phyloP scores from a whole-genome alignment of 495 filamentous ascomycete genomes.

The Aspergillus affinis region DNA sequence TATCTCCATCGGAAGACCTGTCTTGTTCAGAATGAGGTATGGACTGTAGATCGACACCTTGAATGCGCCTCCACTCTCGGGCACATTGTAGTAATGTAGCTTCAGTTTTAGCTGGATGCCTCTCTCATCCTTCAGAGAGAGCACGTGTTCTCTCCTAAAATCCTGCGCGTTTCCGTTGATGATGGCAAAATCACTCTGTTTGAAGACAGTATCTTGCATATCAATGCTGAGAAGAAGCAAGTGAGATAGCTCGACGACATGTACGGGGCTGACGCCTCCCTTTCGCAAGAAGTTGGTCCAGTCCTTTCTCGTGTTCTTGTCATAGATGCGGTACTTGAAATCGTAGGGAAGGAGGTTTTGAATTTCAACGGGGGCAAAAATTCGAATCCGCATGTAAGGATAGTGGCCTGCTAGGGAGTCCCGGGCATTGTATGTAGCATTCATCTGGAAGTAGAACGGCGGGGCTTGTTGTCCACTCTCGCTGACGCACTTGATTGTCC shows the following conservation, averaged over 20 bases:
- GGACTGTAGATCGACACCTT: conserved; percentile 91
- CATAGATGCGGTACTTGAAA: conserved; percentile 98
- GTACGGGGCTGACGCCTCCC: conserved; percentile 92
- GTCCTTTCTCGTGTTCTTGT: conserved; percentile 95
- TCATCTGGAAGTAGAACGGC: conserved; percentile 95
- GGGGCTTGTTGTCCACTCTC: conserved; percentile 74
- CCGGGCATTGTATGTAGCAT: conserved; percentile 75
- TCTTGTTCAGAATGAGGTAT: conserved; percentile 93
- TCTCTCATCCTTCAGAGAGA: conserved; percentile 81
- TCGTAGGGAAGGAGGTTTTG: conserved; percentile 95
- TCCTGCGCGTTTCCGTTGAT: conserved; percentile 90
- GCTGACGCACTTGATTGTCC: conserved; percentile 81
- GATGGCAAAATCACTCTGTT: conserved; percentile 92
- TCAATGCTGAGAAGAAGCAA: conserved; percentile 88
- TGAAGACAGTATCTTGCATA: conserved; percentile 94
- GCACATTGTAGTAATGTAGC: conserved; percentile 90
- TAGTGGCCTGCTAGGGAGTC: conserved; percentile 80
- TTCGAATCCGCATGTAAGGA: conserved; percentile 88
- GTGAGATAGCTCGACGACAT: conserved; percentile 94
- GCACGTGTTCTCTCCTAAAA: conserved; percentile 74
- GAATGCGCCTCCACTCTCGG: conserved; percentile 93
- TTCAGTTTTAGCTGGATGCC: conserved; percentile 76
- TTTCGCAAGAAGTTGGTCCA: conserved; percentile 98
- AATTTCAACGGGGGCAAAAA: conserved; percentile 88
- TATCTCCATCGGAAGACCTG: conserved; percentile 83